These are phyloP conservation scores for Tieghemiomyces parasiticus DNA, from an alignment of 192 early-diverging fungal species.

Conservation along the genomic window DNA sequence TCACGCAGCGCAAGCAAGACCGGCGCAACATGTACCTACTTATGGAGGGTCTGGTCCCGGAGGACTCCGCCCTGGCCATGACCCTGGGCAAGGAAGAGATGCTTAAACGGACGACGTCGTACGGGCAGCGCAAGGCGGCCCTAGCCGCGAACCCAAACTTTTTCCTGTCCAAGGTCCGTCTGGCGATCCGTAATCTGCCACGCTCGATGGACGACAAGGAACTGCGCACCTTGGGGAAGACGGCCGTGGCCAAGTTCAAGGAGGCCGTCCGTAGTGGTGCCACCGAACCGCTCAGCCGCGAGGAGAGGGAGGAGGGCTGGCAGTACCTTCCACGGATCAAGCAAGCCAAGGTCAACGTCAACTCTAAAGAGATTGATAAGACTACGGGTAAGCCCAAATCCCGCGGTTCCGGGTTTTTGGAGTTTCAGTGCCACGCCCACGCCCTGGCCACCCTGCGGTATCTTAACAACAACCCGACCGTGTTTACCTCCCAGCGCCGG, in stretches of 20 bases:
- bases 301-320: slow-evolving; percentile 53
- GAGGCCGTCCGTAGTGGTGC: slow-evolving; percentile 47
- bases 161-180: slow-evolving; percentile 73
- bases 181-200: slow-evolving; percentile 79
- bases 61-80: slow-evolving; percentile 60
- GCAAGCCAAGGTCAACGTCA: slow-evolving; percentile 73
- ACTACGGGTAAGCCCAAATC: slow-evolving; percentile 46
- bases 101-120: slow-evolving; percentile 73
- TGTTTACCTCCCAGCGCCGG: slow-evolving; percentile 48
- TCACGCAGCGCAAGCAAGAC: slow-evolving; percentile 54
- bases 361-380: slow-evolving; percentile 63
- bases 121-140: slow-evolving; percentile 60
- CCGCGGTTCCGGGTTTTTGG: slow-evolving; percentile 90
- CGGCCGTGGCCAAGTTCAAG: slow-evolving; percentile 60
- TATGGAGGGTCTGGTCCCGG: slow-evolving; percentile 82
- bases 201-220: slow-evolving; percentile 52
- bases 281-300: slow-evolving; percentile 35
- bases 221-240: slow-evolving; percentile 38
- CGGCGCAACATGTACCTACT: slow-evolving; percentile 78
- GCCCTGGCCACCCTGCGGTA: slow-evolving; percentile 85
- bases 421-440: slow-evolving; percentile 74
- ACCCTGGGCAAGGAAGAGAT: slow-evolving; percentile 54
- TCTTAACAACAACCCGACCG: slow-evolving; percentile 66
- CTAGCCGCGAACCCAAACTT: slow-evolving; percentile 78
- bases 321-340: slow-evolving; percentile 36